These are phyloP conservation scores for Saccharomyces hybrid DNA, from an alignment of 1,139 yeast genomes.

Conservation along the genomic window DNA sequence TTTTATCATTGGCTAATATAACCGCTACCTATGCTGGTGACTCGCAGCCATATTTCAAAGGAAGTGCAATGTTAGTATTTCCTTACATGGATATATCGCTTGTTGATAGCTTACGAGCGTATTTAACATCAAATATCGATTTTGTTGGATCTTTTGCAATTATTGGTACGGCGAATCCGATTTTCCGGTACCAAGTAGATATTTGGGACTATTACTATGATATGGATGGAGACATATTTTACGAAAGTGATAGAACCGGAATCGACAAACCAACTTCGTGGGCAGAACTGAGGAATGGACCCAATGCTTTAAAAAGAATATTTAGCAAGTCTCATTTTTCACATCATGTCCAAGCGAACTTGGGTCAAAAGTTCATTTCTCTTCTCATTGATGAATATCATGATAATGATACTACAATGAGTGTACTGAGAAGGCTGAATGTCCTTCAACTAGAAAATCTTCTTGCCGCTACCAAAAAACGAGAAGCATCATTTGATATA, in stretches of 20 bases:
- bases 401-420: slow-evolving; percentile 19
- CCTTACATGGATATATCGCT: slow-evolving; percentile 30
- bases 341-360: slow-evolving; percentile 8
- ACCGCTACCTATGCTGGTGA: slow-evolving; percentile 12
- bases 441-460: slow-evolving; percentile 21
- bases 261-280: slow-evolving; percentile 3
- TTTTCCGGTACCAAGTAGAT: slow-evolving; percentile 23
- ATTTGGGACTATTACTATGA: slow-evolving; percentile 29
- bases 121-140: slow-evolving; percentile 3
- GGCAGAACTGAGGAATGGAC: slow-evolving; percentile 8
- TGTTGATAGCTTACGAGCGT: slow-evolving; percentile 16
- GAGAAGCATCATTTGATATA: slow-evolving; percentile 1
- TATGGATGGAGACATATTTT: slow-evolving; percentile 19
- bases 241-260: slow-evolving; percentile 3
- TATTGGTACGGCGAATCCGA: slow-evolving; percentile 29
- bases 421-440: slow-evolving; percentile 19
- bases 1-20: slow-evolving; percentile 21
- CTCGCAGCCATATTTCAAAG: slow-evolving; percentile 8
- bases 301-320: slow-evolving; percentile 9
- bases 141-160: slow-evolving; percentile 10
- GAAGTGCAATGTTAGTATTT: slow-evolving; percentile 15
- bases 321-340: slow-evolving; percentile 4
- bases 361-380: slow-evolving; percentile 13
- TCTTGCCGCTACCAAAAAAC: slow-evolving; percentile 3
- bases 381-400: slow-evolving; percentile 18